phyloP scores from a whole-genome alignment of 2,329 filamentous ascomycete species.

The Penicillium sp. region DNA sequence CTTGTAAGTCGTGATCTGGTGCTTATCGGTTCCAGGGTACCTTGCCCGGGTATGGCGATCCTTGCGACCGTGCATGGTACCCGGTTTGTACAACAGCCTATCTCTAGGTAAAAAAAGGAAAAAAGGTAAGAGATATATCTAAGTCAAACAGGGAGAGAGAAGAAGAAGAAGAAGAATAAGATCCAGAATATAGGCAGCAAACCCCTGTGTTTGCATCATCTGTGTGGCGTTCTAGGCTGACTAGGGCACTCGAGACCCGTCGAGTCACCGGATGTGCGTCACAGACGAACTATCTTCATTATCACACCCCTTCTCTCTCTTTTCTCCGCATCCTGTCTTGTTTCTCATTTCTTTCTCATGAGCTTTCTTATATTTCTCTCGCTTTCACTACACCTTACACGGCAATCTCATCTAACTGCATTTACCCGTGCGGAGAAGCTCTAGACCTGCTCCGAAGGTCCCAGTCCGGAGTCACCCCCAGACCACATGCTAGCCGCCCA shows the following conservation, averaged over 20 bases:
- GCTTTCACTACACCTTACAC: slow-evolving; percentile 22
- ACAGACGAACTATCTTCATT: slow-evolving; percentile 32
- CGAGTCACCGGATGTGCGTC: slow-evolving; percentile 48
- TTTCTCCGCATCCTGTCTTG: slow-evolving; percentile 9
- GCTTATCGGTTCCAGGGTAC: slow-evolving; percentile 5
- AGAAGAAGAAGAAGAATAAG: background rate
- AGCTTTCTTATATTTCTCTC: background rate
- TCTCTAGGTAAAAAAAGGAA: background rate
- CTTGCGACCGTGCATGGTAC: slow-evolving; percentile 4
- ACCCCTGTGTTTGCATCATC: slow-evolving; percentile 2
- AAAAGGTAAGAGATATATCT: background rate
- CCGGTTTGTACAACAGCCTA: background rate
- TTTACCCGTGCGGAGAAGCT: slow-evolving; percentile 42
- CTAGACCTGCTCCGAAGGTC: slow-evolving; percentile 31
- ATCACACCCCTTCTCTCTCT: slow-evolving; percentile 19
- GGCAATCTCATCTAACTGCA: slow-evolving; percentile 13
- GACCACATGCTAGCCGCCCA: slow-evolving; percentile 4
- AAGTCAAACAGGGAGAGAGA: background rate
- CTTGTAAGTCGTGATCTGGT: slow-evolving; percentile 4
- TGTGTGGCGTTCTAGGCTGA: slow-evolving; percentile 8
- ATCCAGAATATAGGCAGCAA: background rate
- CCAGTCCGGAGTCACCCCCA: slow-evolving; percentile 22
- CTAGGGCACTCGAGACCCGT: slow-evolving; percentile 20
- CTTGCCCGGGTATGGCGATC: slow-evolving; percentile 1
- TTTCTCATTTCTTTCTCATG: background rate